Conservation (phyloP, 2,329 filamentous ascomycete species). For the Pseudogymnoascus sp. region DNA sequence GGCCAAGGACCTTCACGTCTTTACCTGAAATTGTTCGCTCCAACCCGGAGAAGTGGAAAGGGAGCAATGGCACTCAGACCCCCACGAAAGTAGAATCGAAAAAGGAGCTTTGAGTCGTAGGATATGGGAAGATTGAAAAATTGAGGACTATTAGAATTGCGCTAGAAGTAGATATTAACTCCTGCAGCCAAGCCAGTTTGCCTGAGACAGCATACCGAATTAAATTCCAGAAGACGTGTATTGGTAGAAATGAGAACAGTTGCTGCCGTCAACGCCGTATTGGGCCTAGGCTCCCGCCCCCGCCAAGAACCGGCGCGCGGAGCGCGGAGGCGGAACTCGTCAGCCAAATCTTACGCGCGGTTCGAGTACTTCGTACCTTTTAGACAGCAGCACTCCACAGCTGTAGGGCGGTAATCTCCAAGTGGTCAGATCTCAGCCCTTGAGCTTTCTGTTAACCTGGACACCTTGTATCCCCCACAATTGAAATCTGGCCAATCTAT, state of each 20-base stretch:
- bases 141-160: neutral
- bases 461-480: constrained; percentile 7
- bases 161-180: neutral
- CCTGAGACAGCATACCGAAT: neutral
- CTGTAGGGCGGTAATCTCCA: neutral
- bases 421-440: neutral
- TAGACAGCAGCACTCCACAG: constrained; percentile 5
- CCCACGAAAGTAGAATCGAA: neutral
- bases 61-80: neutral
- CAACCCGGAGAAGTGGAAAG: constrained; percentile 1
- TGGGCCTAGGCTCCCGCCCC: neutral
- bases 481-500: neutral
- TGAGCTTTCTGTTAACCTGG: neutral
- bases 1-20: constrained; percentile 49
- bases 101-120: neutral
- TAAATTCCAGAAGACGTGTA: neutral
- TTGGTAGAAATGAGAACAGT: neutral
- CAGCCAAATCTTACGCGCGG: constrained; percentile 3
- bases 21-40: constrained; percentile 28
- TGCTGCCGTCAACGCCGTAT: neutral
- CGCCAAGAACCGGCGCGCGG: neutral
- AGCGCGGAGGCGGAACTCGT: neutral
- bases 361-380: constrained; percentile 3
- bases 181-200: neutral
- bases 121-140: neutral